Evolutionary conservation across 2,329 filamentous ascomycete genomes (phyloP).

Genomic region (Leptodontidium sp.): DNA sequence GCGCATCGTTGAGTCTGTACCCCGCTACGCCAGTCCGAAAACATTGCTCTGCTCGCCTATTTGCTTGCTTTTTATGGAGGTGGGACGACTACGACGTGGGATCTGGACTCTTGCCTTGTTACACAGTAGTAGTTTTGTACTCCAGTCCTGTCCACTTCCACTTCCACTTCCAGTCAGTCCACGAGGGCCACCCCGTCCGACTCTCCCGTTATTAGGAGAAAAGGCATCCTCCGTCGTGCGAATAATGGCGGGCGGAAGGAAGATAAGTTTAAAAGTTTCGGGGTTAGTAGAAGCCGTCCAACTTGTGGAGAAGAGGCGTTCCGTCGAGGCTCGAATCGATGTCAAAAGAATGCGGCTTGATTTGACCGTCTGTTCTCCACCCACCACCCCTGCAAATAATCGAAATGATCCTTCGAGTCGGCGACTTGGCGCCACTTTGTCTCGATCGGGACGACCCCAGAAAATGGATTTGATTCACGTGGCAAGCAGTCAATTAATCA

Average conservation of each 20-base stretch:
- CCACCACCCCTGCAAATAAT: not conserved
- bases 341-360: not conserved
- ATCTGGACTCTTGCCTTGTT: not conserved
- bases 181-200: not conserved
- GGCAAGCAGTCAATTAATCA: conserved; percentile 4
- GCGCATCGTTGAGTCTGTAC: conserved; percentile 7
- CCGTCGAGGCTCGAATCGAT: not conserved
- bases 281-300: conserved; percentile 3
- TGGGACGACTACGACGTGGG: not conserved
- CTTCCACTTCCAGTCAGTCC: not conserved
- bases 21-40: not conserved
- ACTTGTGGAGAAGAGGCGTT: not conserved
- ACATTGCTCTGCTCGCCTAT: not conserved
- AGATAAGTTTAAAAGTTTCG: conserved; percentile 8
- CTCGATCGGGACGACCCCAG: conserved; percentile 8
- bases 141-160: not conserved
- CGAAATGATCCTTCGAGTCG: conserved; percentile 11
- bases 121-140: not conserved
- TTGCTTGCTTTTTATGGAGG: not conserved
- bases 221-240: not conserved
- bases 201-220: not conserved
- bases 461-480: conserved; percentile 5
- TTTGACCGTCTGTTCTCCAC: conserved; percentile 4
- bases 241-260: not conserved
- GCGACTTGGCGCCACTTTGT: conserved; percentile 19